Base-by-base conservation (phyloP, 805 yeast species). In the Ogataea pini region DNA sequence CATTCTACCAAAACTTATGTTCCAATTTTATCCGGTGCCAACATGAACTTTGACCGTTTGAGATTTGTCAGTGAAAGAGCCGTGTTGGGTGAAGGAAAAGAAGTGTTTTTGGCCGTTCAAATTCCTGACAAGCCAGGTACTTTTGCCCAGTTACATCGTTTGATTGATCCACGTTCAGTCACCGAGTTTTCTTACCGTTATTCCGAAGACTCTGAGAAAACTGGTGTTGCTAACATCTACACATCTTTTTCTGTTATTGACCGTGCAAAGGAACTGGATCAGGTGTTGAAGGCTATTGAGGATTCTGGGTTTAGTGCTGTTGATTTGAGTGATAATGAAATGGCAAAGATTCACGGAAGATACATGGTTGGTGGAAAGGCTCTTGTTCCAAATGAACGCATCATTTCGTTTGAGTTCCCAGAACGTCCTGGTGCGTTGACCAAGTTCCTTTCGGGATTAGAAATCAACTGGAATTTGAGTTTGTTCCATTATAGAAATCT, bases 51-150 rank as follows among this genome's bases (percentile, higher is more conserved):
- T 64, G 99, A 92, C 69, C 79, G 99, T 60, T 76, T 94, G 60
- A 79, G 99, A 65, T 94, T 94, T 68, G 97, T 94, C 17, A 82
- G 96, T 49, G 99, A 94, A 69, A 85, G 99, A 69, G 97, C 99
- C 12, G 95, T 89, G 44, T 77, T 94, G n/a, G 99, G 99, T 71
- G 98, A 92, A 67, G 99, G 98, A 47, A 88, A 85, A 58, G 99
- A 94, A 72, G 96, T 89, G 6, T 92, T 95, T 61, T 75, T 94
- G 76, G 80, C 87, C 40, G 89, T 91, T 14, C 84, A 89, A 37
- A 89, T 94, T 55, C 97, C 98, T 19, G 99, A 94, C 67, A 70
- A 74, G 38, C 96, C 97, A 16, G 99, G 98, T 24, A 86, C 95
- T 47, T 94, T 94, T 71, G 76, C 79, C 46, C 79, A 80, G 56